Base-by-base conservation (phyloP, 768 basidiomycete species). In the Pleurotus cornucopiae region DNA sequence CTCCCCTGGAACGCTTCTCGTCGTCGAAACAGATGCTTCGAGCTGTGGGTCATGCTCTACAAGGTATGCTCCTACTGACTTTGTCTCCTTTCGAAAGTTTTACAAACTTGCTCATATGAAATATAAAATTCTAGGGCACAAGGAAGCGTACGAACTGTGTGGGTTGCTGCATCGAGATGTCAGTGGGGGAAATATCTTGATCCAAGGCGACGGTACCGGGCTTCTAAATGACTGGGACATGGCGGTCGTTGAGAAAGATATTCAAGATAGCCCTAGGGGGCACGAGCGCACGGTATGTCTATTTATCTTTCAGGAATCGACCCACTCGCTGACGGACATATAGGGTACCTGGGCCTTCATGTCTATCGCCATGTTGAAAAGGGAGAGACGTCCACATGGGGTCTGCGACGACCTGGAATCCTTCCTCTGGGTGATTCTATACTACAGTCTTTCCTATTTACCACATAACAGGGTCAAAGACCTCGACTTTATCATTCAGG, bases 261-360 rank as follows among this genome's bases (percentile, higher is more conserved):
- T 54, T 0, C 0, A 54, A 11, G 13, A 30, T 43, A 14, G 25
- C n/a, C 14, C 55, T 26, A 26, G 57, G 21, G 18, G 37, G 26
- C 25, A 16, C n/a, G 53, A 55, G 23, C 53, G 53, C n/a, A 55
- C 57, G 0, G 57, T 58, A 25, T 48, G 54, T 58, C n/a, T 23
- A 12, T 9, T 11, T 34, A 34, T 34, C 30, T 34, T 34, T 34
- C 30, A 2, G 9, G 30, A 34, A 34, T 0, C 30, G 7, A 34
- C 30, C 2, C 30, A 2, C 30, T 34, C 30, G 30, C 7, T 34
- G 30, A 20, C 12, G 11, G 30, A 12, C 16, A 16, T 11, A 21
- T 38, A 62, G 61, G 61, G 61, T 6, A 60, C 61, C 18, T 49
- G 61, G 55, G 51, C 60, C 25, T 62, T 62, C 48, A 60, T 62